phyloP scores from a whole-genome alignment of 2,329 filamentous ascomycete genomes.

The Fusarium sp. region DNA sequence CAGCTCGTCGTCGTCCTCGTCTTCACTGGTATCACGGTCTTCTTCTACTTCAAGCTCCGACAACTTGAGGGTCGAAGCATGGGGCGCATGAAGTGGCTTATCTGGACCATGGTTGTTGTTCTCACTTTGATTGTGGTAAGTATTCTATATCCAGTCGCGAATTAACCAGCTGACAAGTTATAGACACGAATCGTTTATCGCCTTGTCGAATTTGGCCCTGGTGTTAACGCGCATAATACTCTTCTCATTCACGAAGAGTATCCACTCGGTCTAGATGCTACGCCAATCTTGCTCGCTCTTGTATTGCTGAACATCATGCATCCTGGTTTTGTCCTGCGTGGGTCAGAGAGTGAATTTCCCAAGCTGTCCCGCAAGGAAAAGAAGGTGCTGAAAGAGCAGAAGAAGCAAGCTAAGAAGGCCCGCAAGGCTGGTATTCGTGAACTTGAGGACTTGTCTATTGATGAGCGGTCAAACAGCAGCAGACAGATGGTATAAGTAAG shows the following conservation, averaged over 20 bases:
- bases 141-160: background rate
- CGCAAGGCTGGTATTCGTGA: conserved; percentile 31
- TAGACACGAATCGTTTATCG: conserved; percentile 70
- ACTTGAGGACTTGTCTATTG: conserved; percentile 24
- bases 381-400: conserved; percentile 55
- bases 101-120: conserved; percentile 50
- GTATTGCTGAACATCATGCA: conserved; percentile 58
- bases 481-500: conserved; percentile 2
- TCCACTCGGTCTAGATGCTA: conserved; percentile 62
- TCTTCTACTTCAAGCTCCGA: conserved; percentile 50
- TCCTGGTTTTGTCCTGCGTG: conserved; percentile 59
- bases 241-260: conserved; percentile 64
- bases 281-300: conserved; percentile 65
- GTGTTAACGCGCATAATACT: conserved; percentile 55
- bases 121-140: conserved; percentile 53
- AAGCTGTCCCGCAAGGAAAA: conserved; percentile 55
- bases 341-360: conserved; percentile 59
- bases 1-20: conserved; percentile 54
- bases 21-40: conserved; percentile 51
- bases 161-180: conserved; percentile 9
- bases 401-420: conserved; percentile 47
- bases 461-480: conserved; percentile 19
- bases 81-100: conserved; percentile 49
- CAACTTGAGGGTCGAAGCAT: conserved; percentile 41
- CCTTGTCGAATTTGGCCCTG: conserved; percentile 65